Evolutionary conservation across 768 basidiomycete species (phyloP).

Genomic region (Calocera viscosa): DNA sequence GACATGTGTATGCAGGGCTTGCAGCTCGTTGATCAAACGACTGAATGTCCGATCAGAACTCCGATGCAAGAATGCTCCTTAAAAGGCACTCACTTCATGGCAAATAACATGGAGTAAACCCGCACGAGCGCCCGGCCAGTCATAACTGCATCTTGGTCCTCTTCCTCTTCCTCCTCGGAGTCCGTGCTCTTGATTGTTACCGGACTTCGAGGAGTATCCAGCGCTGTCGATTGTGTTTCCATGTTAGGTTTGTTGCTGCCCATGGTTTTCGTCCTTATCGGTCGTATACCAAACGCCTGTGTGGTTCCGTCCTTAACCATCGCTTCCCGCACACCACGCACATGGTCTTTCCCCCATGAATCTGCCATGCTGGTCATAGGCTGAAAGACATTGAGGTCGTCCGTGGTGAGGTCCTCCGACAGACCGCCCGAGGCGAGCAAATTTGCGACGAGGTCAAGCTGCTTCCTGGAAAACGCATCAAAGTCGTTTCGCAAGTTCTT

Average conservation of each 20-base stretch:
- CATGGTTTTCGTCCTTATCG: background rate
- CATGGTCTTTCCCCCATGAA: background rate
- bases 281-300: background rate
- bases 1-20: slow-evolving; percentile 18
- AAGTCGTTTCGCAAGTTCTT: slow-evolving; percentile 12
- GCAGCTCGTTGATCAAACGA: slow-evolving; percentile 20
- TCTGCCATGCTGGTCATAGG: background rate
- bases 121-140: slow-evolving; percentile 19
- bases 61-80: too few relatives aligned
- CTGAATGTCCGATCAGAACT: slow-evolving; percentile 10
- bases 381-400: background rate
- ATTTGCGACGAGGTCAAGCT: slow-evolving; percentile 2
- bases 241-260: background rate
- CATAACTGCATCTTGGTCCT: slow-evolving; percentile 14
- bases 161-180: slow-evolving; percentile 9
- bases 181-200: slow-evolving; percentile 6
- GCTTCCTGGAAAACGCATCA: slow-evolving; percentile 4
- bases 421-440: background rate
- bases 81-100: slow-evolving; percentile 18
- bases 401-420: background rate
- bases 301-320: background rate
- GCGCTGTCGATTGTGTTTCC: background rate
- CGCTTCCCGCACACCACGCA: background rate
- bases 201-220: background rate
- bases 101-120: slow-evolving; percentile 22